phyloP scores from a whole-genome alignment of 108 stramenopile species.

The Cafeteria roenbergensis region DNA sequence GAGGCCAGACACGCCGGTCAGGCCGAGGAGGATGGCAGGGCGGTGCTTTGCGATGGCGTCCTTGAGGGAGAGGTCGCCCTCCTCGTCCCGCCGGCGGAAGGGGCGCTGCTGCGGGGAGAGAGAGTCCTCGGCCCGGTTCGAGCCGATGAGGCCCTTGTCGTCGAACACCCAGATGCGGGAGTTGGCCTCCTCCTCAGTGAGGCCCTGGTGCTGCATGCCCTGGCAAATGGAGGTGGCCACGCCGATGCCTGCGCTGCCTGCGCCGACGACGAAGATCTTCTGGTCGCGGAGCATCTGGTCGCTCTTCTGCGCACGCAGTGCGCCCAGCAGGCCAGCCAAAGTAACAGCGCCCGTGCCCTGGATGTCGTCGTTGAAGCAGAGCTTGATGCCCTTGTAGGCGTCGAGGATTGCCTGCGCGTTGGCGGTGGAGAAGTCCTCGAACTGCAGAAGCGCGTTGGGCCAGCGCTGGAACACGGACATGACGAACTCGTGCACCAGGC shows the following conservation, averaged over 20 bases:
- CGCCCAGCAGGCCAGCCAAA: slow-evolving; percentile 64
- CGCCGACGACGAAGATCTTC: slow-evolving; percentile 70
- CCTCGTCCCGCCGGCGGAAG: slow-evolving; percentile 6
- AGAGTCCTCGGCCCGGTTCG: not conserved
- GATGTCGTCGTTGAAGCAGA: slow-evolving; percentile 98
- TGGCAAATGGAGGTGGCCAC: slow-evolving; percentile 62
- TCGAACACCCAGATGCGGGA: slow-evolving; percentile 67
- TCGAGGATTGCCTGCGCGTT: slow-evolving; percentile 68
- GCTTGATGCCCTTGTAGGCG: slow-evolving; percentile 61
- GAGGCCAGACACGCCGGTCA: slow-evolving; percentile 69
- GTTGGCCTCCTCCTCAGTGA: slow-evolving; percentile 34
- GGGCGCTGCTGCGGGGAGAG: slow-evolving; percentile 8
- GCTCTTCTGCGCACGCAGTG: slow-evolving; percentile 58
- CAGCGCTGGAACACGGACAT: slow-evolving; percentile 75
- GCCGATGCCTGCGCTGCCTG: slow-evolving; percentile 80
- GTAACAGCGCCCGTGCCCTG: slow-evolving; percentile 84
- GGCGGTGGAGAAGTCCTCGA: slow-evolving; percentile 85
- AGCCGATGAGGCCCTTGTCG: slow-evolving; percentile 41
- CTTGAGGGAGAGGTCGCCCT: slow-evolving; percentile 2
- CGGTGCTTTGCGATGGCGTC: slow-evolving; percentile 36
- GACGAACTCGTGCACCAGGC: slow-evolving; percentile 91
- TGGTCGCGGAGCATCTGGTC: slow-evolving; percentile 58
- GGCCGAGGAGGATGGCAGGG: slow-evolving; percentile 78
- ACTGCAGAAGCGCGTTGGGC: slow-evolving; percentile 77
- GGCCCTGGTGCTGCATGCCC: slow-evolving; percentile 24